A percentile compares a stretch with the other conserved stretches of the same genome.
These are phyloP conservation scores for Alternaria arborescens DNA, from an alignment of 2,329 filamentous ascomycete genomes.

Conservation along the genomic window DNA sequence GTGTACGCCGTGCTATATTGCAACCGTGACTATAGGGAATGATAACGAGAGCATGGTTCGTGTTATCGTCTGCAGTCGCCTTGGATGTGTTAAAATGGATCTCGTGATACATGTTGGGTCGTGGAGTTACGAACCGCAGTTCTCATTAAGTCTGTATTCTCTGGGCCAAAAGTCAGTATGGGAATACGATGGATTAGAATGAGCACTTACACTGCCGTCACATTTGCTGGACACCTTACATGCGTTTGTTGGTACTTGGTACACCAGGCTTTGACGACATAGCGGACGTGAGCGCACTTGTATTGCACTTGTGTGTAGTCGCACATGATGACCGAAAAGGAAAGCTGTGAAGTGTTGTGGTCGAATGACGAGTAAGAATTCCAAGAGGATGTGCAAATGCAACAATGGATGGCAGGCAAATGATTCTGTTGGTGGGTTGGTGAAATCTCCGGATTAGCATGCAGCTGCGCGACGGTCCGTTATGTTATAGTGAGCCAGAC, in stretches of 20 bases:
- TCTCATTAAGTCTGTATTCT: slow-evolving; percentile 59
- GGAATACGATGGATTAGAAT: neutral
- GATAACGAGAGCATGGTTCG: neutral
- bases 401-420: slow-evolving; percentile 12
- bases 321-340: slow-evolving; percentile 57
- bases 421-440: slow-evolving; percentile 14
- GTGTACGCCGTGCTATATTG: slow-evolving; percentile 44
- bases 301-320: slow-evolving; percentile 68
- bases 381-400: neutral
- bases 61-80: slow-evolving; percentile 45
- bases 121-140: slow-evolving; percentile 52
- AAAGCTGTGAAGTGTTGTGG: slow-evolving; percentile 9
- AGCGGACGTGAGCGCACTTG: slow-evolving; percentile 64
- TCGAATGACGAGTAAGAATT: slow-evolving; percentile 12
- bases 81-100: slow-evolving; percentile 29
- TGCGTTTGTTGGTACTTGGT: slow-evolving; percentile 63
- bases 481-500: slow-evolving; percentile 25
- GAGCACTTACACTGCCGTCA: slow-evolving; percentile 59
- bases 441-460: slow-evolving; percentile 23
- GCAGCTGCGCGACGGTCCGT: slow-evolving; percentile 30
- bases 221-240: slow-evolving; percentile 63
- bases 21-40: slow-evolving; percentile 23
- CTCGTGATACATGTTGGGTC: neutral
- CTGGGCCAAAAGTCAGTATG: slow-evolving; percentile 34
- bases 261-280: slow-evolving; percentile 66